phyloP scores from a whole-genome alignment of 306 rosid genomes.

The Gleditsia sinensis region DNA sequence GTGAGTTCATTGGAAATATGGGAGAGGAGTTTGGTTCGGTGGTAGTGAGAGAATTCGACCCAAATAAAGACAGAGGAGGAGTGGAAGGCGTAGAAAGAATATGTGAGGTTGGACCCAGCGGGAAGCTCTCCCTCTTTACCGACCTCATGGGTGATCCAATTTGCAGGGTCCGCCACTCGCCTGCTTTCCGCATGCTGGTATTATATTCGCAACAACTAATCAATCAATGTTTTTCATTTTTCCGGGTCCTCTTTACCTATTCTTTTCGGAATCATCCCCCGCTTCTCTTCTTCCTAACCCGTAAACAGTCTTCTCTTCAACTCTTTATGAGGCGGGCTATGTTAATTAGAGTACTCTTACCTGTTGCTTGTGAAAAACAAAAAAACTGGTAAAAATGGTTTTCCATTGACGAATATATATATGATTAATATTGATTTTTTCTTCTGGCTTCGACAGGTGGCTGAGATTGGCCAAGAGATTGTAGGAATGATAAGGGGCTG shows the following conservation, averaged over 20 bases:
- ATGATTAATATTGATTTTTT: background rate
- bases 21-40: background rate
- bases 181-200: constrained; percentile 94
- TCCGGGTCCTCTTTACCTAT: background rate
- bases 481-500: constrained; percentile 96
- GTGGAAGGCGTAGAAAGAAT: constrained; percentile 76
- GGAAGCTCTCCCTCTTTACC: constrained; percentile 73
- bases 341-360: too few relatives aligned
- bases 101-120: constrained; percentile 87
- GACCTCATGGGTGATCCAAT: constrained; percentile 93
- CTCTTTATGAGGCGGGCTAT: background rate
- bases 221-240: background rate
- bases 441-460: constrained; percentile 57
- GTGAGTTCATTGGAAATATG: constrained; percentile 22
- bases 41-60: constrained; percentile 62
- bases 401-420: background rate
- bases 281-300: background rate
- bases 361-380: background rate
- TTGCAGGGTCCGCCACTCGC: constrained; percentile 97
- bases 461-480: constrained; percentile 66
- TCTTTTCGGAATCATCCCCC: background rate
- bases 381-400: background rate
- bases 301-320: background rate
- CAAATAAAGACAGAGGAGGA: constrained; percentile 42
- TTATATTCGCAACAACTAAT: background rate